Conservation (phyloP, 495 filamentous ascomycete genomes). For the Rhizodiscina lignyota region DNA sequence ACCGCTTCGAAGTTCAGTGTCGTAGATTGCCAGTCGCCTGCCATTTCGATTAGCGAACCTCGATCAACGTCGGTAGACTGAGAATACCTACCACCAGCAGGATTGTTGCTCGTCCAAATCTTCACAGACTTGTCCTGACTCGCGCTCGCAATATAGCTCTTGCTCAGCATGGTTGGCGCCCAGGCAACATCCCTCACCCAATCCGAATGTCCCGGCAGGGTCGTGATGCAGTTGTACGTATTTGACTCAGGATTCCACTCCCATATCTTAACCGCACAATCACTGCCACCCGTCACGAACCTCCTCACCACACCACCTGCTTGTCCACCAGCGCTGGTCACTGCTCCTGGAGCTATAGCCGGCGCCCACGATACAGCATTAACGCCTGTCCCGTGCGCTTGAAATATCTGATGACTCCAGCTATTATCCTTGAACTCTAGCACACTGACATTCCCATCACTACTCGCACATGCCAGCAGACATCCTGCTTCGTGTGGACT, state of each 20-base stretch:
- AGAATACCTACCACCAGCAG: constrained; percentile 8
- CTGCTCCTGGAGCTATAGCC: constrained; percentile 55
- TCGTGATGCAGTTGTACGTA: constrained; percentile 33
- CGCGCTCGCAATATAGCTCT: constrained; percentile 87
- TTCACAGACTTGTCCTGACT: constrained; percentile 93
- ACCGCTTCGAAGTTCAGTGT: constrained; percentile 72
- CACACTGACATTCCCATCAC: constrained; percentile 81
- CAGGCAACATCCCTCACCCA: constrained; percentile 98
- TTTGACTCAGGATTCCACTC: constrained; percentile 35
- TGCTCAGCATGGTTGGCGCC: constrained; percentile 83
- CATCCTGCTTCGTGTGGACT: constrained; percentile 92
- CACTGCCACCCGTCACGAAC: constrained; percentile 87
- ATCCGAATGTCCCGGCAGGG: constrained; percentile 67
- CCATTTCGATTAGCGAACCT: constrained; percentile 5
- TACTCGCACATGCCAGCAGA: constrained; percentile 83
- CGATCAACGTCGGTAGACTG: background rate
- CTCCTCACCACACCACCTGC: constrained; percentile 41
- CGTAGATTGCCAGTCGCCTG: constrained; percentile 62
- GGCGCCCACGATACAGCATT: constrained; percentile 95
- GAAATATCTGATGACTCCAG: constrained; percentile 73
- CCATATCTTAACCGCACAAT: constrained; percentile 90
- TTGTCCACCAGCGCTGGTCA: constrained; percentile 50
- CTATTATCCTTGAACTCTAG: constrained; percentile 91
- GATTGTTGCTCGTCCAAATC: constrained; percentile 66
- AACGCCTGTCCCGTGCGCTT: constrained; percentile 80